Evolutionary conservation across 768 basidiomycete species (phyloP), one percentile per base, ranked within the genome.

Genomic region (Tulasnella sp.): DNA sequence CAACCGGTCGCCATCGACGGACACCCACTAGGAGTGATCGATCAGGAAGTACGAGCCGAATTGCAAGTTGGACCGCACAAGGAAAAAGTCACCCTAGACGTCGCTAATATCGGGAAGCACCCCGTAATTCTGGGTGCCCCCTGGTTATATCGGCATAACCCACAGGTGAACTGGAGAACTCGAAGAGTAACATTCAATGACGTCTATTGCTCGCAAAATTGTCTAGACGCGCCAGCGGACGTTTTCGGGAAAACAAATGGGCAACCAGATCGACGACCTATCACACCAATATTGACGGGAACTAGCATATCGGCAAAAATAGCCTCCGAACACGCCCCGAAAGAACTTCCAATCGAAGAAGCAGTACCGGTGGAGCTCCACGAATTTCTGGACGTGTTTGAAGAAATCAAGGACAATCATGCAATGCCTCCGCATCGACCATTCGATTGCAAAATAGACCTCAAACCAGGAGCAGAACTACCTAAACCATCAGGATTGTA

Each of bases 381-480:
- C 49, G 31, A 45, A 17, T 72, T 72, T 39, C n/a, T 45, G 14
- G 39, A 72, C 34, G 42, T 75, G 12, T 75, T 75, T 52, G 54
- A 58, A 14, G 40, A 75, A 42, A 8, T 17, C 34, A 45, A 36
- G 14, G 74, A 38, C 25, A 22, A 29, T 14, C 49, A 58, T 8
- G 58, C 25, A 14, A 11, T 75, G 39, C 74, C 52, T 6, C 74
- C 74, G 11, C 45, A 67, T 25, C 54, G 52, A 31, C 25, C 14
- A 19, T 75, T 70, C 36, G 54, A 75, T 67, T 34, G 29, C n/a
- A 75, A 64, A 52, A 75, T 75, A n/a, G 36, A 64, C n/a, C 36
- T 75, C 8, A 25, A 70, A 15, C 74, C 52, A 37, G 74, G 74
- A 67, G 36, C 3, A 12, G 15, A 5, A 75, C 29, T 40, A 14